These are phyloP conservation scores for Podospora pseudopauciseta DNA, from an alignment of 495 filamentous ascomycete species.

Conservation along the genomic window DNA sequence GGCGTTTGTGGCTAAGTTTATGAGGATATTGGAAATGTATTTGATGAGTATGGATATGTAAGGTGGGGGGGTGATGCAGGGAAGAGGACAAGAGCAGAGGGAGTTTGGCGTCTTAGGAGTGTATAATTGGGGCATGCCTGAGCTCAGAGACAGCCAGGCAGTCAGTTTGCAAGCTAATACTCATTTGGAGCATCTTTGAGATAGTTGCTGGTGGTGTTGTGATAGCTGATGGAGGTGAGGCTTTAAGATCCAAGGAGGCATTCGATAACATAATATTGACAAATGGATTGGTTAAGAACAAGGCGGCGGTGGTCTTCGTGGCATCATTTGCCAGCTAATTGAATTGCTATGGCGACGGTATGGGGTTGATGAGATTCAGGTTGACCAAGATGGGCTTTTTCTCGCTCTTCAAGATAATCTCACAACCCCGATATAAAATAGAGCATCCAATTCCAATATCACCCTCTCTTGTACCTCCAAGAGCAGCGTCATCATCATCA, in stretches of 20 bases:
- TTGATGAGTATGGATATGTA: constrained; percentile 82
- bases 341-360: not conserved
- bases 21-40: constrained; percentile 91
- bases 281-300: constrained; percentile 1
- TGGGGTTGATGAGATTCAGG: not conserved
- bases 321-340: constrained; percentile 7
- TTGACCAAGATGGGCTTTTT: not conserved
- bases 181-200: not conserved
- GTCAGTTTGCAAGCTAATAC: not conserved
- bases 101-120: constrained; percentile 7
- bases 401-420: no score
- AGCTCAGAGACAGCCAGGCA: not conserved
- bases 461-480: not conserved
- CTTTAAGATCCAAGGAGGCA: constrained; percentile 8
- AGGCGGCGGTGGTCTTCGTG: not conserved
- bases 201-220: not conserved
- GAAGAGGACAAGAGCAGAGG: not conserved
- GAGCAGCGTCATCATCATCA: not conserved
- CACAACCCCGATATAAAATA: no score
- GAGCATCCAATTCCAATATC: no score
- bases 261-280: not conserved
- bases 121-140: not conserved
- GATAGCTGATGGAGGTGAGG: not conserved
- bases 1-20: constrained; percentile 97
- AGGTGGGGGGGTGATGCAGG: constrained; percentile 9